Evolutionary conservation across 2,329 filamentous ascomycete genomes (phyloP).

Genomic region (Penicillium rolfsii): DNA sequence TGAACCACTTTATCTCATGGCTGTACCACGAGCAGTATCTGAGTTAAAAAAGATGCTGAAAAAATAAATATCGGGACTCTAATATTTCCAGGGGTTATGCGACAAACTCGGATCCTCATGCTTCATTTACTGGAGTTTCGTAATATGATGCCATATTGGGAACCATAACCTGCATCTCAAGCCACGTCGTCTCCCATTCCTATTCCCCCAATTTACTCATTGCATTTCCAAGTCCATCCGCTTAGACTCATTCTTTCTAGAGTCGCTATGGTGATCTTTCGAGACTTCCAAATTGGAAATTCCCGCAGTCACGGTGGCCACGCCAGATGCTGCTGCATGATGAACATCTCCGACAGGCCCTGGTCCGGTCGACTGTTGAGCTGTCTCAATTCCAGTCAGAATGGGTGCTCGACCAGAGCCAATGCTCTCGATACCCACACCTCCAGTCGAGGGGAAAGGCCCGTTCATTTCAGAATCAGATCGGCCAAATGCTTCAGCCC

Average conservation of each 20-base stretch:
- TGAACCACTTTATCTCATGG: background rate
- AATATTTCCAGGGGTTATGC: slow-evolving; percentile 8
- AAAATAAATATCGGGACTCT: background rate
- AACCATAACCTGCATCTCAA: background rate
- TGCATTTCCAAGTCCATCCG: slow-evolving; percentile 58
- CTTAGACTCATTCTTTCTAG: slow-evolving; percentile 30
- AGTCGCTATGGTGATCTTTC: slow-evolving; percentile 34
- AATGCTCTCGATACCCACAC: slow-evolving; percentile 34
- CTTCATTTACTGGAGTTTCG: background rate
- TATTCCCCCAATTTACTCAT: slow-evolving; percentile 29
- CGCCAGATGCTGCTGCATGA: slow-evolving; percentile 38
- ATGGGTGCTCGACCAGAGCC: slow-evolving; percentile 54
- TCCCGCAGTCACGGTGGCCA: slow-evolving; percentile 50
- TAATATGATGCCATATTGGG: background rate
- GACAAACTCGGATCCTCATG: background rate
- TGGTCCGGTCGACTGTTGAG: slow-evolving; percentile 58
- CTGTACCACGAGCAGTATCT: background rate
- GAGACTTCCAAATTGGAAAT: slow-evolving; percentile 51
- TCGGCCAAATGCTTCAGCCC: slow-evolving; percentile 84
- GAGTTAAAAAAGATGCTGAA: background rate
- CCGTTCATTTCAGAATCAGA: slow-evolving; percentile 93
- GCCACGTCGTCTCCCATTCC: background rate
- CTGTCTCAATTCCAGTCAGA: slow-evolving; percentile 62
- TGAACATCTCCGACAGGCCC: slow-evolving; percentile 35
- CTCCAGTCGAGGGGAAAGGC: slow-evolving; percentile 53